Conservation (phyloP, 2,329 filamentous ascomycete genomes). For the Aspergillus bombycis region DNA sequence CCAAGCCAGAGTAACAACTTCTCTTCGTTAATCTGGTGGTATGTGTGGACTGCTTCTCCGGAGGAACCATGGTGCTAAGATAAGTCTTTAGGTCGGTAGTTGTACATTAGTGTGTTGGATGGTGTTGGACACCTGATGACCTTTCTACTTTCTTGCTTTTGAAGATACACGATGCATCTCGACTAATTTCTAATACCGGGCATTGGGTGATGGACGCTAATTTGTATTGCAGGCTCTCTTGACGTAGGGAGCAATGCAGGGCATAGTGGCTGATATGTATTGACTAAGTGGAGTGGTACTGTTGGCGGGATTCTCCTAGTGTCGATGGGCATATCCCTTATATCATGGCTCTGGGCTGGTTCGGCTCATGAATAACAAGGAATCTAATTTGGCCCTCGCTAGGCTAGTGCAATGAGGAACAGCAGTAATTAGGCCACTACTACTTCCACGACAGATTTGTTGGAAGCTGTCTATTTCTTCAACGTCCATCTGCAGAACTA, state of each 20-base stretch:
- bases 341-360: neutral
- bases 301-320: neutral
- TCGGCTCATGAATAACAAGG: neutral
- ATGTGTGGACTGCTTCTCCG: neutral
- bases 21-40: neutral
- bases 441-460: neutral
- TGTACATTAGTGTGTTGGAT: slow-evolving; percentile 2
- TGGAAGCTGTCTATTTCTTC: neutral
- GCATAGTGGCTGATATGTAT: neutral
- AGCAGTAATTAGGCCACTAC: neutral
- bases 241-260: too few species aligned
- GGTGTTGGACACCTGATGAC: neutral
- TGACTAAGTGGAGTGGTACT: neutral
- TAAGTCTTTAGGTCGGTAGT: neutral
- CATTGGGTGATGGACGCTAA: neutral
- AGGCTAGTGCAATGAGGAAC: neutral
- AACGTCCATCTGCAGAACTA: neutral
- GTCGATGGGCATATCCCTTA: neutral
- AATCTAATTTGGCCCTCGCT: neutral
- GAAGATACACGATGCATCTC: neutral
- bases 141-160: neutral
- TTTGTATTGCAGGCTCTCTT: neutral
- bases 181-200: neutral
- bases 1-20: neutral
- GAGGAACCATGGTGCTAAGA: neutral